Base-by-base conservation (phyloP, 106 monocot species). In the Acanthochlamys bracteata region DNA sequence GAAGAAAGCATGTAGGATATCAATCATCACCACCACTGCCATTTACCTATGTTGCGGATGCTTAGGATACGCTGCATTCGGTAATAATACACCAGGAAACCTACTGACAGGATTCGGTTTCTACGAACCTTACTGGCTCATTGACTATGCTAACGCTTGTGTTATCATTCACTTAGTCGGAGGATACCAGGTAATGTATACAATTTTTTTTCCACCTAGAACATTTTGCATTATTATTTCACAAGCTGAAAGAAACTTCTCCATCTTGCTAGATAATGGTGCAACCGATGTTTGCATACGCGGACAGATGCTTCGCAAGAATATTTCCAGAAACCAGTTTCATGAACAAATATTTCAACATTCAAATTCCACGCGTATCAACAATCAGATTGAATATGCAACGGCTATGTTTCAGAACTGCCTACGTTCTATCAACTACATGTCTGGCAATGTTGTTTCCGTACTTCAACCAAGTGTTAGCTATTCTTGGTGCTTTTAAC, bases 31-130 rank as follows among this genome's bases (percentile, higher is more conserved):
- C 24, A 85, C 81, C 26, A 81, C 81, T 14, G 25, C 61, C 12
- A 81, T 85, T 71, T 85, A 85, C 60, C 47, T 84, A 16, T 76
- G 76, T 24, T 84, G 84, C 19, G 84, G 84, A 7, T 76, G 69
- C 69, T 80, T 84, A 68, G 84, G 84, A 16, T 84, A 84, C 33
- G 80, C 80, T 0, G 84, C 84, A 42, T 84, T 84, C 22, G 84
- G 84, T 0, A 66, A 84, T 41, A 59, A 70, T 24, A 69, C 74
- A 0, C 84, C 84, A 2, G 76, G 76, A 0, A 84, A 84, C 62
- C 74, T 84, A 52, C 73, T 84, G n/a, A 84, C 84, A 2, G 84
- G 76, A 17, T 84, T 80, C 20, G 84, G 84, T 10, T 84, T 80
- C 76, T 80, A 74, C 60, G 70, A 84, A 27, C 80, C 84, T 0